Evolutionary conservation across 2,329 filamentous ascomycete species (phyloP).

Genomic region (Corinectria fuckeliana): DNA sequence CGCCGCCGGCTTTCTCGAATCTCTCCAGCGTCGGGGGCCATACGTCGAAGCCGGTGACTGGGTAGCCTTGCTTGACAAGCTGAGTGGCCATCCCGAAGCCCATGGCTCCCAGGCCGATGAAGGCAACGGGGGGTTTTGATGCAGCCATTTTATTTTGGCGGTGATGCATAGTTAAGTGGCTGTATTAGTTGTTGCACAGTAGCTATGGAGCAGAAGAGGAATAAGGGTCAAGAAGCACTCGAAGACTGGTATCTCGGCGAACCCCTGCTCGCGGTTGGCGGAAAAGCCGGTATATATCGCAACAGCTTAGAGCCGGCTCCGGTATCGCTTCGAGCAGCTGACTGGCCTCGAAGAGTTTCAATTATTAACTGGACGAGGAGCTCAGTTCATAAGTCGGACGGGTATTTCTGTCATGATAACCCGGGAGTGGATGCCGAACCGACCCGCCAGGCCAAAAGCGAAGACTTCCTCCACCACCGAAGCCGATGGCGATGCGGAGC

Average conservation of each 20-base stretch:
- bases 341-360: neutral
- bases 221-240: neutral
- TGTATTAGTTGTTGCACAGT: neutral
- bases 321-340: conserved; percentile 9
- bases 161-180: neutral
- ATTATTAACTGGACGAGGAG: neutral
- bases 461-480: neutral
- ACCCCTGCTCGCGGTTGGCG: neutral
- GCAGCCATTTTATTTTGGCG: conserved; percentile 3
- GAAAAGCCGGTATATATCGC: conserved; percentile 20
- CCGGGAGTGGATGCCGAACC: conserved; percentile 13
- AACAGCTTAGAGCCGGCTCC: neutral
- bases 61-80: conserved; percentile 17
- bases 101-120: conserved; percentile 29
- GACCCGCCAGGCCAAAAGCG: neutral
- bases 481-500: conserved; percentile 11
- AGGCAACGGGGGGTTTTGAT: conserved; percentile 18
- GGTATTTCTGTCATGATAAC: conserved; percentile 1
- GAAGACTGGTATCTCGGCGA: neutral
- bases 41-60: conserved; percentile 25
- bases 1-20: conserved; percentile 11
- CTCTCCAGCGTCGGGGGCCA: conserved; percentile 12
- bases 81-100: conserved; percentile 28
- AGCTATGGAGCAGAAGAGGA: neutral
- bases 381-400: neutral